These are phyloP conservation scores for Trifolium repens DNA, from an alignment of 306 rosid genomes.

Conservation along the genomic window DNA sequence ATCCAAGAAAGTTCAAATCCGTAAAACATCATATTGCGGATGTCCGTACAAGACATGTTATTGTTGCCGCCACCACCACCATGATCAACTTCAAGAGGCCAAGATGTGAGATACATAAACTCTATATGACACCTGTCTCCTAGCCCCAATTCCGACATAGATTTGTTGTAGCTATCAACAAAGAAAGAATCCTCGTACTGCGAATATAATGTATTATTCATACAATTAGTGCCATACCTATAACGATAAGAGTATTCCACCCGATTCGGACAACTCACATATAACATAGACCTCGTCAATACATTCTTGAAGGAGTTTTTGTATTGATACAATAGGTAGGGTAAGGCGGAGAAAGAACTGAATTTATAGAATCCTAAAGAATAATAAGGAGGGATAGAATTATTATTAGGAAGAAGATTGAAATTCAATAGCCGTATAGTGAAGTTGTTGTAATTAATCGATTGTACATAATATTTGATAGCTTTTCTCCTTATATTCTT, in stretches of 20 bases:
- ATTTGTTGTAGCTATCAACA: background rate
- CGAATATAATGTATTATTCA: background rate
- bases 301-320: background rate
- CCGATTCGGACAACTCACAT: background rate
- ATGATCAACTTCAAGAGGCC: background rate
- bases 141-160: background rate
- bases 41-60: background rate
- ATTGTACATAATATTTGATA: background rate
- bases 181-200: background rate
- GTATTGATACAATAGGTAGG: background rate
- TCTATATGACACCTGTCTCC: background rate
- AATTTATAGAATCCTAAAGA: background rate
- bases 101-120: constrained; percentile 7
- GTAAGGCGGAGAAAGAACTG: background rate
- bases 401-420: background rate
- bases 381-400: background rate
- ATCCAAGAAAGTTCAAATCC: constrained; percentile 18
- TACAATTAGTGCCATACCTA: background rate
- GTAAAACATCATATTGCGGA: background rate
- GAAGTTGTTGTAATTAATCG: background rate
- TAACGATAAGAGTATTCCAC: background rate
- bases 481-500: too few relatives aligned
- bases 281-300: background rate
- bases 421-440: background rate
- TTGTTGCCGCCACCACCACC: background rate